Evolutionary conservation across 164 flowering plant genomes (phyloP), one percentile per base, ranked within the genome.

Genomic region (Paratinospora sagittata): DNA sequence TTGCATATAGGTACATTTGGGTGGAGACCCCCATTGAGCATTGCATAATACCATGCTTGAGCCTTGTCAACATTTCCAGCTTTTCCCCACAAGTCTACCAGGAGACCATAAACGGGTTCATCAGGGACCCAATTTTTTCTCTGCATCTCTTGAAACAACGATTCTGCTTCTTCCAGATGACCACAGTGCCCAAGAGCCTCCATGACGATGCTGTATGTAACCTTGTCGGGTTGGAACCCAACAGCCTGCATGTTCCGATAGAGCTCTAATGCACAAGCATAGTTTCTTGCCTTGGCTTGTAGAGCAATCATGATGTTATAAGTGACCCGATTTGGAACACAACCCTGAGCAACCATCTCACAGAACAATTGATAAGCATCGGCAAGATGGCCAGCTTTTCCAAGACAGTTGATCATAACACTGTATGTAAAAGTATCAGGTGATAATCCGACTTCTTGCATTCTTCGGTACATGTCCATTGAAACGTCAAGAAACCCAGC

Each of bases 131-230:
- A 87, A 41, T 88, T 86, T 72, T 86, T 85, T 55, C 73, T 71
- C 63, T 78, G 85, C 98, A 96, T 93, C 79, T 90, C 96, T 16
- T 72, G 45, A 81, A 90, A 93, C 70, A 96, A 73, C 41, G 82
- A 88, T 80, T 93, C 99, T 27, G 96, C 97, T 84, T 96, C 97
- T 41, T 91, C 92, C 17, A 91, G 88, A 81, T 82, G 76, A 39
- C 99, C 99, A 82, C 91, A 92, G 73, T 88, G 97, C 14, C 99
- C 99, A 78, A 93, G 93, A 70, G 87, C 98, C 84, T 96, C 99
- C 99, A 96, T 96, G 30, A 93, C 89, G 62, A 93, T 93, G 79
- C 90, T 90, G 80, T 96, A 96, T 43, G 97, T 93, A 37, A 96
- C 98, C 69, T 87, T 91, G 73, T 93, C 99, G 24, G 99, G 99